These are phyloP conservation scores for Naganishia antarctica DNA, from an alignment of 768 basidiomycete species.

Conservation along the genomic window DNA sequence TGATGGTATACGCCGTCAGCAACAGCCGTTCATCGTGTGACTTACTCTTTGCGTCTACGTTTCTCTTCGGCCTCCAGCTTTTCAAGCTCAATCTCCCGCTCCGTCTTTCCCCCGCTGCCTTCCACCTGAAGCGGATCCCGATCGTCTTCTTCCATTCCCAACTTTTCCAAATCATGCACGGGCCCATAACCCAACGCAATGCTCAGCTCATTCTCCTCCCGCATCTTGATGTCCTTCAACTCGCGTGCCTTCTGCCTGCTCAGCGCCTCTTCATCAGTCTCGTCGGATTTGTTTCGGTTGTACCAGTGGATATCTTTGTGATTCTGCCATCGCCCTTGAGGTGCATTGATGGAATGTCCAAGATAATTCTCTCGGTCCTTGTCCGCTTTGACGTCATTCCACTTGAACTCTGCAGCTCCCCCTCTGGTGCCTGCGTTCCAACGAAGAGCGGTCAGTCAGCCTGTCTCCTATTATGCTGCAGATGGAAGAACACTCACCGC, in stretches of 20 bases:
- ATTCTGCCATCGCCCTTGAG: constrained; percentile 94
- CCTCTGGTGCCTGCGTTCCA: constrained; percentile 41
- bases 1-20: too few species aligned
- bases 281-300: constrained; percentile 57
- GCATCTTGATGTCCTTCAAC: constrained; percentile 65
- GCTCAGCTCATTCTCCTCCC: constrained; percentile 83
- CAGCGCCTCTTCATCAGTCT: constrained; percentile 51
- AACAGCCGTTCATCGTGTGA: background rate
- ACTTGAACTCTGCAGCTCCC: constrained; percentile 46
- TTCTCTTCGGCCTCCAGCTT: constrained; percentile 44
- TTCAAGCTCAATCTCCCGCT: constrained; percentile 42
- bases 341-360: constrained; percentile 89
- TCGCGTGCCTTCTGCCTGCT: constrained; percentile 30
- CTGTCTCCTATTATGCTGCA: background rate
- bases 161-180: constrained; percentile 2
- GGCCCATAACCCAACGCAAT: constrained; percentile 60
- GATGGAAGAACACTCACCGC: background rate
- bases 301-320: constrained; percentile 98
- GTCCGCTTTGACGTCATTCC: constrained; percentile 43
- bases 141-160: constrained; percentile 16
- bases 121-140: constrained; percentile 29
- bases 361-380: constrained; percentile 71
- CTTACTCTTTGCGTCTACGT: constrained; percentile 45
- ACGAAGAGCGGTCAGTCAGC: too few species aligned
- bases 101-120: constrained; percentile 38